Base-by-base conservation (phyloP, 331 rosid species). In the Saraca asoca region DNA sequence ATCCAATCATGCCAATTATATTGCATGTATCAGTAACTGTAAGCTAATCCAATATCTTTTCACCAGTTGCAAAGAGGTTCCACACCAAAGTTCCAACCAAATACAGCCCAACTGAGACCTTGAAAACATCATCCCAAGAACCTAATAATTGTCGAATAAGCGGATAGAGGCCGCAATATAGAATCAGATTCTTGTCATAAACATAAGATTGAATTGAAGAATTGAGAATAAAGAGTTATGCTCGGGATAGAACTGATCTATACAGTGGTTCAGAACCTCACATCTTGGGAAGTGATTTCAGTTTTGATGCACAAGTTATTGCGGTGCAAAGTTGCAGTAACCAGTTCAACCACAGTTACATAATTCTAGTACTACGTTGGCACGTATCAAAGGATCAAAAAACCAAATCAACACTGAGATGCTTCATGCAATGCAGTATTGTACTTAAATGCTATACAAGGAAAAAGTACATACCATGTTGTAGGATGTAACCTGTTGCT, bases 121-220 rank as follows among this genome's bases (percentile, higher is more conserved):
- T 84, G 85, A 94, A 94, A 61, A 94, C 97, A 74, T 94, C 91
- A 56, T 86, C 97, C 99, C 99, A 94, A 0, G 95, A 85, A 66
- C 99, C 99, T 94, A 95, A 42, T 7, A 68, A 66, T 37, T 64
- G 69, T 51, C 31, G 31, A 24, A 24, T 24, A 24, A 24, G 31
- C 3, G 52, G 56, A 45, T 10, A 35, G 9, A 39, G 10, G 38
- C 14, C 43, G 20, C 12, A 37, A 37, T 16, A 9, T 7, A 48
- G 60, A n/a, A 58, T 68, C 52, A 69, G 35, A 51, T 62, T 55
- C 17, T 58, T 38, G 53, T 55, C 70, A 44, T 18, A 38, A 17
- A 44, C 12, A 71, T 43, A 49, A 68, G 20, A n/a, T n/a, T n/a
- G n/a, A n/a, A n/a, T n/a, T n/a, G n/a, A n/a, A n/a, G n/a, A n/a